phyloP scores from a whole-genome alignment of 768 basidiomycete genomes.

The Imleria badia region DNA sequence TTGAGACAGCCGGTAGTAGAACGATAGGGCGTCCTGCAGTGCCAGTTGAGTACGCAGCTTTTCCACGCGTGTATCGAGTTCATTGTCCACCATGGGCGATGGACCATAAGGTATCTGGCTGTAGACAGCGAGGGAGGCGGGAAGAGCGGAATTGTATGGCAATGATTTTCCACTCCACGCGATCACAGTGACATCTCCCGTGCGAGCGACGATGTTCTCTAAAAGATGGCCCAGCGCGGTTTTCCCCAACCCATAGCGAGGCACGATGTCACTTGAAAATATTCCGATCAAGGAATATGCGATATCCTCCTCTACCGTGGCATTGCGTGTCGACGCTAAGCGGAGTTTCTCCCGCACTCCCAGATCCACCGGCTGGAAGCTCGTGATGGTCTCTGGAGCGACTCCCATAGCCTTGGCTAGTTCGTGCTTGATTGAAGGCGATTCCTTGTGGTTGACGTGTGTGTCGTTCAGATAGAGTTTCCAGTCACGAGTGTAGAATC shows the following conservation, averaged over 20 bases:
- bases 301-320: conserved; percentile 6
- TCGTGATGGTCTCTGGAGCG: neutral
- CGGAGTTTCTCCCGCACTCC: conserved; percentile 7
- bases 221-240: conserved; percentile 5
- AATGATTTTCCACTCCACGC: conserved; percentile 7
- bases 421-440: conserved; percentile 7
- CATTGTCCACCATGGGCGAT: neutral
- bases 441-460: conserved; percentile 9
- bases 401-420: conserved; percentile 7
- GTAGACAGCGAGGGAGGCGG: conserved; percentile 1
- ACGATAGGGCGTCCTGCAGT: neutral
- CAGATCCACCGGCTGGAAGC: conserved; percentile 2
- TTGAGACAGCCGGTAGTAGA: neutral
- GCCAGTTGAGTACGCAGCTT: neutral
- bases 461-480: conserved; percentile 6
- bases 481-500: conserved; percentile 12
- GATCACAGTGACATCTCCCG: conserved; percentile 5
- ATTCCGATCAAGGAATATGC: conserved; percentile 13
- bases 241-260: neutral
- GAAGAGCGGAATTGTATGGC: conserved; percentile 10
- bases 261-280: conserved; percentile 7
- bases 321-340: conserved; percentile 4
- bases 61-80: neutral
- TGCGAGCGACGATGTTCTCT: conserved; percentile 2
- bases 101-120: neutral